Conservation (phyloP, 768 basidiomycete genomes). For the Leccinum longicurvipes region DNA sequence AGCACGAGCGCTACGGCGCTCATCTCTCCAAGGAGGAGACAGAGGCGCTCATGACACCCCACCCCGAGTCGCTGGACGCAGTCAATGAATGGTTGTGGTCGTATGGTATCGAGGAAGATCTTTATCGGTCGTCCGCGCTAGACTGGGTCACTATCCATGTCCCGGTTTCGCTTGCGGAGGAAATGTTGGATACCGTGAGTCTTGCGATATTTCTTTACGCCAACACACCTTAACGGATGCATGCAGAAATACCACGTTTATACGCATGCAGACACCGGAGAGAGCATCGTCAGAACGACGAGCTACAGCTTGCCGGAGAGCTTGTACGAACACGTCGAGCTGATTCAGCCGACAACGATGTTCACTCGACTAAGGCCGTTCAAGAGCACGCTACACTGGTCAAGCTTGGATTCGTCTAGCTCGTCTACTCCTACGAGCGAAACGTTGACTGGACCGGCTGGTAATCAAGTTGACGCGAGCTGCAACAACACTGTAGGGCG, state of each 20-base stretch:
- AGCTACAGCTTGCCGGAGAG: slow-evolving; percentile 62
- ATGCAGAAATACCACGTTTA: slow-evolving; percentile 61
- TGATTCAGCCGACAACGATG: slow-evolving; percentile 71
- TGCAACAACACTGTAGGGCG: slow-evolving; percentile 39
- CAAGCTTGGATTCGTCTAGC: slow-evolving; percentile 7
- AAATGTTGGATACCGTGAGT: slow-evolving; percentile 67
- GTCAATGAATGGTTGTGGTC: slow-evolving; percentile 62
- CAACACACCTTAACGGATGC: not conserved
- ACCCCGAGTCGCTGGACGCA: slow-evolving; percentile 45
- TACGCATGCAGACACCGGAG: slow-evolving; percentile 50
- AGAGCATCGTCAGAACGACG: slow-evolving; percentile 59
- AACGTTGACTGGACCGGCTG: slow-evolving; percentile 29
- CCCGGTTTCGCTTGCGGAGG: slow-evolving; percentile 57
- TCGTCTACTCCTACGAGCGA: slow-evolving; percentile 2
- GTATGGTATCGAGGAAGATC: slow-evolving; percentile 48
- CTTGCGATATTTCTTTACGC: not conserved
- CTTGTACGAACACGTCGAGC: slow-evolving; percentile 58
- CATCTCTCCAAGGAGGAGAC: slow-evolving; percentile 65
- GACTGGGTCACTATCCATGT: slow-evolving; percentile 67
- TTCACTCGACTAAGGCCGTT: slow-evolving; percentile 50
- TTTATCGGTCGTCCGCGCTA: slow-evolving; percentile 56
- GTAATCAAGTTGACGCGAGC: slow-evolving; percentile 41
- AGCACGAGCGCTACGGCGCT: slow-evolving; percentile 50
- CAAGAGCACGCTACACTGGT: slow-evolving; percentile 39
- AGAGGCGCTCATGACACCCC: slow-evolving; percentile 58